A percentile compares a stretch with the other conserved stretches of the same genome.
phyloP scores from a whole-genome alignment of 305 asterid genomes.

The Rubia tinctorum region DNA sequence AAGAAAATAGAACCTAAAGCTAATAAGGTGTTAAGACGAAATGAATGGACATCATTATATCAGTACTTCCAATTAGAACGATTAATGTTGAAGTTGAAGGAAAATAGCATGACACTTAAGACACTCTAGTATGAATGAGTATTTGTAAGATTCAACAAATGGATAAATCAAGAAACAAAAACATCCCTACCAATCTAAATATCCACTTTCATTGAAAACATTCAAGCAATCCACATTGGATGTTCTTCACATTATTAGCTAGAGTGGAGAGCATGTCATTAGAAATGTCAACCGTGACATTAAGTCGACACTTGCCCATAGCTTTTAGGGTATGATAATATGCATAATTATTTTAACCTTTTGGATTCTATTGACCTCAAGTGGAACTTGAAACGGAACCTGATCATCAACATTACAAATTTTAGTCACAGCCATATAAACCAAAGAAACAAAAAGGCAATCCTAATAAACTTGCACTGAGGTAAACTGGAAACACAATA shows the following conservation, averaged over 20 bases:
- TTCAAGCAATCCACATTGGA: slow-evolving; percentile 59
- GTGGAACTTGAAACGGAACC: slow-evolving; percentile 99
- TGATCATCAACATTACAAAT: slow-evolving; percentile 25
- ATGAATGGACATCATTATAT: too few species aligned
- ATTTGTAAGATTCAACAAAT: not conserved
- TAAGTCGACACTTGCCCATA: slow-evolving; percentile 57
- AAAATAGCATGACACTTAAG: too few species aligned
- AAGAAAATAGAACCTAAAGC: too few species aligned
- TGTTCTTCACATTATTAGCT: slow-evolving; percentile 57
- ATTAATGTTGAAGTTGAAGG: too few species aligned
- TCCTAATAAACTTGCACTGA: not conserved
- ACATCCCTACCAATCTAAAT: not conserved
- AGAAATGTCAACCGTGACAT: slow-evolving; percentile 94
- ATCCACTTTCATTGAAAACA: slow-evolving; percentile 2
- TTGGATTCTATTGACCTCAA: slow-evolving; percentile 98
- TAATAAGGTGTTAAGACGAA: too few species aligned
- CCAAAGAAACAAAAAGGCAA: not conserved
- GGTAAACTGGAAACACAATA: not conserved
- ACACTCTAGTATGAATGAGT: too few species aligned
- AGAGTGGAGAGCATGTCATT: slow-evolving; percentile 61
- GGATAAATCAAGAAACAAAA: not conserved
- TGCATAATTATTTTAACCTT: slow-evolving; percentile 20
- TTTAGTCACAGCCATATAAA: not conserved
- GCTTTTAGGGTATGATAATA: slow-evolving; percentile 69
- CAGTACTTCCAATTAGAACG: too few species aligned